These are phyloP conservation scores for Rhodofomes roseus DNA, from an alignment of 1,284 basidiomycete genomes.

Conservation along the genomic window DNA sequence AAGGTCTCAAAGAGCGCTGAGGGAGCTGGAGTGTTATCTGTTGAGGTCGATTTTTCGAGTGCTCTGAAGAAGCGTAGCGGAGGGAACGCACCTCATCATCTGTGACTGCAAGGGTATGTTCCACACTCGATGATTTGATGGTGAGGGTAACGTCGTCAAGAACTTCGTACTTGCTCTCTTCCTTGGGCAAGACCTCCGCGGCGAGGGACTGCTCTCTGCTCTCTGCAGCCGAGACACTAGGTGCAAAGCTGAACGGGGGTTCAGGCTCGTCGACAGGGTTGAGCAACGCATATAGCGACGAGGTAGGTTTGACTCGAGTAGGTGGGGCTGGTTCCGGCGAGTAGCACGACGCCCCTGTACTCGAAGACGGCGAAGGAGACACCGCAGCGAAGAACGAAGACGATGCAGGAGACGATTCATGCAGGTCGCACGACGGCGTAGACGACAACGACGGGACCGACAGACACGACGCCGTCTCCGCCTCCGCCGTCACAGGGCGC, in stretches of 20 bases:
- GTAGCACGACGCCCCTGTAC: neutral
- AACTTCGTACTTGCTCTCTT: neutral
- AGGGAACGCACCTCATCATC: neutral
- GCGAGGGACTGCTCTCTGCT: neutral
- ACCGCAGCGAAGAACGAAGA: neutral
- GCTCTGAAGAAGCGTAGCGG: neutral
- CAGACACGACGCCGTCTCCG: neutral
- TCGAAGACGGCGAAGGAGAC: neutral
- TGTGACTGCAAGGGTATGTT: no score
- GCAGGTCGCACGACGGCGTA: neutral
- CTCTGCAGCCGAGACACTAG: neutral
- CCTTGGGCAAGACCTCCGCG: neutral
- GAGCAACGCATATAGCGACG: constrained; percentile 4
- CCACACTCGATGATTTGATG: neutral
- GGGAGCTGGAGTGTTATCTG: neutral
- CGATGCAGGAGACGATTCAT: neutral
- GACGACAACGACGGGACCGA: neutral
- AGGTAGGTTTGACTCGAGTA: neutral
- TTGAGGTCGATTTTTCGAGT: neutral
- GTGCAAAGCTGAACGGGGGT: neutral
- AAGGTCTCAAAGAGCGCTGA: neutral
- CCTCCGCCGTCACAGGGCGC: neutral
- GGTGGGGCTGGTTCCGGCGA: neutral
- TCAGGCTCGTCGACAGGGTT: constrained; percentile 5
- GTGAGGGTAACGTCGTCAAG: neutral